A percentile compares a stretch with the other conserved stretches of the same genome.
Conservation (phyloP, 2,329 filamentous ascomycete species). For the Ophiosphaerella herpotricha region DNA sequence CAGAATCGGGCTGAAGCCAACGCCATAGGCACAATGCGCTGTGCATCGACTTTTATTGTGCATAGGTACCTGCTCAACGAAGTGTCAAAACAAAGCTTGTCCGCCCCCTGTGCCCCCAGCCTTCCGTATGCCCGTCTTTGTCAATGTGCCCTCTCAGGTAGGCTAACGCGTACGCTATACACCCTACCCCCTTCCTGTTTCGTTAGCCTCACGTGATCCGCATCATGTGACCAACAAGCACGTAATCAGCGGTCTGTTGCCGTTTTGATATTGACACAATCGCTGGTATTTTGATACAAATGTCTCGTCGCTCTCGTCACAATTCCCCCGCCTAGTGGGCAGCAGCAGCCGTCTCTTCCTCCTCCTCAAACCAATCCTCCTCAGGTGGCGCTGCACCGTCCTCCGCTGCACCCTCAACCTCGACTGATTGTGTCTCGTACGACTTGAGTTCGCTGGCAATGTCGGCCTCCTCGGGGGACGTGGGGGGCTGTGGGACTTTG, state of each 20-base stretch:
- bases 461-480: constrained; percentile 91
- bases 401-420: constrained; percentile 82
- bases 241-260: constrained; percentile 25
- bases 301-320: constrained; percentile 16
- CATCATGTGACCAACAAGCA: neutral
- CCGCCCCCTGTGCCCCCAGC: no score
- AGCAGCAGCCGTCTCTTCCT: constrained; percentile 58
- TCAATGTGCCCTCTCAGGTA: no score
- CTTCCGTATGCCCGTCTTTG: no score
- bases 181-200: neutral
- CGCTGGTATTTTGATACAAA: constrained; percentile 43
- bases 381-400: constrained; percentile 64
- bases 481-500: constrained; percentile 75
- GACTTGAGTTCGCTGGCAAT: constrained; percentile 89
- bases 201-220: constrained; percentile 26
- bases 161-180: neutral
- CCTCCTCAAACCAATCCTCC: constrained; percentile 84
- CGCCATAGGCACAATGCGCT: no score
- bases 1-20: no score
- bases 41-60: no score
- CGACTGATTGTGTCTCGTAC: constrained; percentile 92
- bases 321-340: constrained; percentile 34
- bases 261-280: constrained; percentile 41
- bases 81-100: no score
- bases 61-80: no score